Evolutionary conservation across 345 rosid genomes (phyloP).

Genomic region (Viola odorata): DNA sequence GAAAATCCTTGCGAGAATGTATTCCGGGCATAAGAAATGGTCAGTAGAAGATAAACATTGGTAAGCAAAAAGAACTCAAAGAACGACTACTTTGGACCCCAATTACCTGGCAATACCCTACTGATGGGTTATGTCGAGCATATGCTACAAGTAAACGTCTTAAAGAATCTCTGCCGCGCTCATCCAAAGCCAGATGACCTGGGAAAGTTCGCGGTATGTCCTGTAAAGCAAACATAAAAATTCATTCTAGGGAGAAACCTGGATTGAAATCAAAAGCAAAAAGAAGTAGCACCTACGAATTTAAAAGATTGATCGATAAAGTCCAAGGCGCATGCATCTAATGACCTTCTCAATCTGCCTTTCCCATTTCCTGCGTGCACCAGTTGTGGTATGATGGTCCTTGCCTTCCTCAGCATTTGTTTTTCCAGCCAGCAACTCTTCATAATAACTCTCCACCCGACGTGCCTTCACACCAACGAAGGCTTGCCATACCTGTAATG

Average conservation of each 20-base stretch:
- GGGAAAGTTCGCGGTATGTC: constrained; percentile 95
- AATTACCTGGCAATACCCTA: constrained; percentile 97
- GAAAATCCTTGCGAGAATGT: not conserved
- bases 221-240: constrained; percentile 39
- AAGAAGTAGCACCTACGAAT: constrained; percentile 47
- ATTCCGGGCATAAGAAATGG: not conserved
- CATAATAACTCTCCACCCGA: constrained; percentile 68
- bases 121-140: constrained; percentile 86
- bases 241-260: constrained; percentile 33
- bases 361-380: constrained; percentile 52
- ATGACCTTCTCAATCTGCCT: constrained; percentile 98
- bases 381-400: constrained; percentile 34
- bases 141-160: constrained; percentile 84
- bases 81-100: constrained; percentile 3
- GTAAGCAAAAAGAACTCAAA: not conserved
- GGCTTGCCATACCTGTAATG: constrained; percentile 88
- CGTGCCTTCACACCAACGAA: constrained; percentile 88
- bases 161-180: constrained; percentile 82
- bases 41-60: not conserved
- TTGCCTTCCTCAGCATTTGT: constrained; percentile 36
- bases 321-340: constrained; percentile 47
- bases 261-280: constrained; percentile 22
- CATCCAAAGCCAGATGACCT: constrained; percentile 92
- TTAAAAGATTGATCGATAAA: constrained; percentile 52
- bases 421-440: constrained; percentile 64